Evolutionary conservation across 176 grass and related monocot species (phyloP), one percentile per base, ranked within the genome.

Genomic region (Themeda triandra): DNA sequence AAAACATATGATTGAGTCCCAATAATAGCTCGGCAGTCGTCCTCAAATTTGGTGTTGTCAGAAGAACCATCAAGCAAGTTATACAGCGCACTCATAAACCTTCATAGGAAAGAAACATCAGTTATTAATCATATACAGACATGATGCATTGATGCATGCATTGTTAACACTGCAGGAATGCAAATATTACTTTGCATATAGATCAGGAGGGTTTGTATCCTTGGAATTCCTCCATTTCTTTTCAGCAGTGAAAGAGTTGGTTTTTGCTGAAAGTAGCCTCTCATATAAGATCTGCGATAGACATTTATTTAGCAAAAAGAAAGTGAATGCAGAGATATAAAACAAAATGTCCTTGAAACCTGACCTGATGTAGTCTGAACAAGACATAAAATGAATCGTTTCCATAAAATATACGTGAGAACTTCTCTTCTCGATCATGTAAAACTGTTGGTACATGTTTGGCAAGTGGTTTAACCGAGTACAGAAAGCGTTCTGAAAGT

Each of bases 1-100:
- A 99, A 86, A 71, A 99, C 93, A 91, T 99, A 99, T 53, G 96
- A 99, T 46, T 99, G 93, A 81, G 96, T 99, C 27, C 96, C 96
- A 82, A 99, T 99, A 71, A 94, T 96, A 63, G 91, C 86, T 80
- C 96, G 93, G 37, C 96, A 99, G 27, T 99, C 96, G 84, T 99
- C 96, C 87, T 99, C 96, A 91, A 99, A 99, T 76, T 96, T 99
- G 10, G 96, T 92, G 86, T 99, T 96, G 83, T 99, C 96, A 53
- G 96, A 85, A 82, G 96, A 94, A 58, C 96, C 96, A 89, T 99
- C 96, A 60, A 99, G 91, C 69, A 99, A 90, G 88, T 92, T 93
- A 66, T 92, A 99, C 14, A 99, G 75, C 9, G 88, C 96, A 81
- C 62, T 94, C 78, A 94, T 86, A 87, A 99, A 99, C 82, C 96